Percentiles rank a stretch among this genome's conserved stretches.
These are phyloP conservation scores for Hyphochytrium catenoides DNA, from an alignment of 352 stramenopile species.

Conservation along the genomic window DNA sequence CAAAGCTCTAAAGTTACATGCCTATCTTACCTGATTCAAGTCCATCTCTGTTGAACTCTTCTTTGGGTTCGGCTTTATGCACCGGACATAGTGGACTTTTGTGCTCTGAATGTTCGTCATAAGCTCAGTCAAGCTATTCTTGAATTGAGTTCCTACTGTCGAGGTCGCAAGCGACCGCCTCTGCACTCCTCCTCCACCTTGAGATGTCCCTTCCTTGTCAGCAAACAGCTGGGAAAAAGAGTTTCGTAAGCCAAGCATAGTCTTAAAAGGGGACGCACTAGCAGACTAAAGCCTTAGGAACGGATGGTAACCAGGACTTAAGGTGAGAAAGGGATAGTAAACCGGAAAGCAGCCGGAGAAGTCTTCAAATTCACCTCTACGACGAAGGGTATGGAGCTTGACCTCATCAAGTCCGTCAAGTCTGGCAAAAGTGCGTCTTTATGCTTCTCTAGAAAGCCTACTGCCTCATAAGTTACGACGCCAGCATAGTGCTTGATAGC, in stretches of 20 bases:
- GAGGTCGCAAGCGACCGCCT: constrained; percentile 31
- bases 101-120: constrained; percentile 86
- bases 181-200: too few species aligned
- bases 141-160: constrained; percentile 73
- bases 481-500: constrained; percentile 84
- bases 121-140: constrained; percentile 69
- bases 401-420: constrained; percentile 61
- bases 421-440: constrained; percentile 81
- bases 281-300: too few species aligned
- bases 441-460: constrained; percentile 88
- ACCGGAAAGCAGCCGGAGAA: too few species aligned
- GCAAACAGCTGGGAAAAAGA: too few species aligned
- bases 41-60: constrained; percentile 75
- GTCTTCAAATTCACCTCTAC: constrained; percentile 39
- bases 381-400: constrained; percentile 36
- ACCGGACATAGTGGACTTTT: constrained; percentile 93
- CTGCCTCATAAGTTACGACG: constrained; percentile 72
- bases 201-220: too few species aligned
- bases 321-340: too few species aligned
- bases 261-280: too few species aligned
- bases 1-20: too few species aligned
- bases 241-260: too few species aligned
- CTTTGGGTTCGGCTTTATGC: constrained; percentile 96
- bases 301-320: too few species aligned
- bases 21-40: too few species aligned